phyloP scores from a whole-genome alignment of 805 yeast species.

The Candida endomychidarum region DNA sequence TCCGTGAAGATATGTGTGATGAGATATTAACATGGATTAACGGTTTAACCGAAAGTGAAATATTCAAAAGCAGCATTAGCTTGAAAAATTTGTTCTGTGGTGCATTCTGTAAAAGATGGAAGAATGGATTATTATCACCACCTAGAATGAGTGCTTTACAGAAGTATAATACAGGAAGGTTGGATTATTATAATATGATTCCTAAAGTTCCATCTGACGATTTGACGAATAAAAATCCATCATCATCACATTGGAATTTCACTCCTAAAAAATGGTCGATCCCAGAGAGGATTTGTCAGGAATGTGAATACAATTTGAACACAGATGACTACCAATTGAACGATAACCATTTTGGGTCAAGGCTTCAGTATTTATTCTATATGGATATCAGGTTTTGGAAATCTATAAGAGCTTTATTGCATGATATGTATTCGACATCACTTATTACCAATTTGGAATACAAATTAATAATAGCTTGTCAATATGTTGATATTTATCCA shows the following conservation, averaged over 20 bases:
- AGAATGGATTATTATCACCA: constrained; percentile 42
- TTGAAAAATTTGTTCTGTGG: constrained; percentile 53
- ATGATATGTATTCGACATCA: constrained; percentile 63
- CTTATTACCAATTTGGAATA: constrained; percentile 59
- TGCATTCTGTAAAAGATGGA: constrained; percentile 65
- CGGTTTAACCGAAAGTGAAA: constrained; percentile 54
- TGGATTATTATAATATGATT: constrained; percentile 35
- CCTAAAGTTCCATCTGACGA: constrained; percentile 32
- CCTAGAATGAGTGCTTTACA: constrained; percentile 12
- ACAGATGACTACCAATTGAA: constrained; percentile 25
- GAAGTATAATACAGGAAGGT: constrained; percentile 29
- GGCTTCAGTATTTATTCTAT: constrained; percentile 59
- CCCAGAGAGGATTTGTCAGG: constrained; percentile 39
- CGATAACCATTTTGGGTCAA: constrained; percentile 43
- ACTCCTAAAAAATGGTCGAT: constrained; percentile 48
- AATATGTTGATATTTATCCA: constrained; percentile 83
- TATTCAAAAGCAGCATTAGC: constrained; percentile 48
- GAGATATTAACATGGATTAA: constrained; percentile 68
- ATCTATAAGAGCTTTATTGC: constrained; percentile 52
- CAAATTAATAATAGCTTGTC: constrained; percentile 63
- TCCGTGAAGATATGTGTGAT: constrained; percentile 78
- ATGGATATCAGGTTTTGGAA: constrained; percentile 77
- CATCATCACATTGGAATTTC: constrained; percentile 39
- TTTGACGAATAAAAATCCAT: constrained; percentile 6
- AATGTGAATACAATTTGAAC: constrained; percentile 46